Evolutionary conservation across 2,329 filamentous ascomycete species (phyloP).

Genomic region (Penicillium sp.): DNA sequence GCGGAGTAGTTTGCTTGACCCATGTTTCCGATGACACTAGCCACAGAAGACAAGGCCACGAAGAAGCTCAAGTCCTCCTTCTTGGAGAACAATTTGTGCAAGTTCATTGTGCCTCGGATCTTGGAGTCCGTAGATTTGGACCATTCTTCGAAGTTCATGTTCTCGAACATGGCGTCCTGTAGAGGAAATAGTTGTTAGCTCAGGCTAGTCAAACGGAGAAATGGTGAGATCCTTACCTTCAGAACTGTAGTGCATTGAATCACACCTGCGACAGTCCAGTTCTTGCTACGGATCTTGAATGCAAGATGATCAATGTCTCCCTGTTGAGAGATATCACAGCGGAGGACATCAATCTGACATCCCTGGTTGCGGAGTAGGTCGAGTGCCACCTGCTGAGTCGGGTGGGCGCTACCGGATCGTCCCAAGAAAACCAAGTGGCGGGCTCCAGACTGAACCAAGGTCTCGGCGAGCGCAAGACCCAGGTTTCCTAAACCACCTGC

Average conservation of each 20-base stretch:
- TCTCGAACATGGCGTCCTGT: conserved; percentile 26
- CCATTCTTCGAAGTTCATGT: conserved; percentile 20
- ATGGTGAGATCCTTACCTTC: conserved; percentile 3
- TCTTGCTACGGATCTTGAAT: conserved; percentile 12
- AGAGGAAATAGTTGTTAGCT: neutral
- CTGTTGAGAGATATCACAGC: conserved; percentile 18
- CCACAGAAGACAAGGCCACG: conserved; percentile 58
- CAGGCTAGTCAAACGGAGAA: neutral
- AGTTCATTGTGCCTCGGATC: conserved; percentile 16
- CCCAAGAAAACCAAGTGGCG: conserved; percentile 26
- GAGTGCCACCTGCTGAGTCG: conserved; percentile 14
- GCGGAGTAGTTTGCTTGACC: conserved; percentile 63
- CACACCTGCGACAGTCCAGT: conserved; percentile 18
- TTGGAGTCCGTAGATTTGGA: conserved; percentile 14
- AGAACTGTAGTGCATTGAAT: conserved; percentile 25
- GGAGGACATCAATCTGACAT: conserved; percentile 15
- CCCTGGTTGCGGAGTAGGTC: conserved; percentile 13
- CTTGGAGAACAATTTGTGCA: conserved; percentile 13
- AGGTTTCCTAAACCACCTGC: conserved; percentile 26
- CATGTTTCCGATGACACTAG: conserved; percentile 59
- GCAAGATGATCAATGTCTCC: conserved; percentile 17
- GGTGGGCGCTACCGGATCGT: conserved; percentile 17
- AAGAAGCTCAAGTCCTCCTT: conserved; percentile 43
- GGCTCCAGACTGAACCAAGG: conserved; percentile 19
- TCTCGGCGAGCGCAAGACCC: conserved; percentile 22